Evolutionary conservation across 345 rosid species (phyloP), one percentile per base, ranked within the genome.

Genomic region (Draba incana): DNA sequence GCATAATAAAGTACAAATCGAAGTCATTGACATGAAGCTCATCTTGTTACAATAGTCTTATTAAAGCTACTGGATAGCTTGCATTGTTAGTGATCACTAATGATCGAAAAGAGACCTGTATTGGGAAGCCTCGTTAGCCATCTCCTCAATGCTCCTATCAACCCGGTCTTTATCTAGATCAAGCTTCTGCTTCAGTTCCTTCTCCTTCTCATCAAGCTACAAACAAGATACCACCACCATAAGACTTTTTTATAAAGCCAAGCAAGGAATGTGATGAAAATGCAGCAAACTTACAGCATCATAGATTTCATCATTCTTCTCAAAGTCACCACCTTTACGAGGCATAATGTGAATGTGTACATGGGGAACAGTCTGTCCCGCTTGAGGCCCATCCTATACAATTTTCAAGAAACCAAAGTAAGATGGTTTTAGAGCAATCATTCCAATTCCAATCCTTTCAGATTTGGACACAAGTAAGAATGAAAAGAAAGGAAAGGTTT

Each of bases 351-450:
- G 98, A 81, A 94, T 77, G 77, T 91, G 99, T 54, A 94, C 93
- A 81, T 94, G 96, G 10, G 95, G 85, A 64, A 89, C 98, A 11
- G 89, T 85, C 84, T 91, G 99, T 59, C 99, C 98, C 24, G 96
- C 84, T 35, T 87, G 80, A n/a, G 97, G 95, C 24, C 96, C 97
- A 68, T 94, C 99, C 97, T 94, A 75, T 51, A 16, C 20, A 51
- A 25, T 60, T 52, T 12, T 44, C 39, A 63, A 37, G 43, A 47
- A 69, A 27, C 61, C 39, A 62, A 2, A 60, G 56, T 51, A 43
- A 50, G 6, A 38, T 57, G 38, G 39, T 5, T 20, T 37, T 10
- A 57, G 16, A 53, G 56, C 12, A 45, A 57, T 0, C 28, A 42
- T 12, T 59, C 58, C 15, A 45, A 20, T 63, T 39, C 57, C 33